Evolutionary conservation across 495 filamentous ascomycete species (phyloP).

Genomic region (Copromyces sp.): DNA sequence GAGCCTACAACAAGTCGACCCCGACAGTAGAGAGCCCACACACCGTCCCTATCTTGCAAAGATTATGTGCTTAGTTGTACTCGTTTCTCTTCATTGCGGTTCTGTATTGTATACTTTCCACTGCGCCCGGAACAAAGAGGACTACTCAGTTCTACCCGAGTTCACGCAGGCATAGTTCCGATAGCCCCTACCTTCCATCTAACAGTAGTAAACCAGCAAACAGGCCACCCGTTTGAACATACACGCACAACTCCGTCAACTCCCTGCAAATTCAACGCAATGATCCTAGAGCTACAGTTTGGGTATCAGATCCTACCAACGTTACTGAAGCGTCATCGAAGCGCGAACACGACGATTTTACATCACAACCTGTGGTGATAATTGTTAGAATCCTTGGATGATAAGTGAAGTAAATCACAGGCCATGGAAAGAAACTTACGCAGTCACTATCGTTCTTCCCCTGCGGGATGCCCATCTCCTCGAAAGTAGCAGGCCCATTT

Average conservation of each 20-base stretch:
- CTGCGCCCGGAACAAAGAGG: neutral
- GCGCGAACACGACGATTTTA: neutral
- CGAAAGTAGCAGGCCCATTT: conserved; percentile 91
- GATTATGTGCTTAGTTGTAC: neutral
- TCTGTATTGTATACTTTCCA: neutral
- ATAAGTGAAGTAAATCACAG: neutral
- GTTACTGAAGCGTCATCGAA: neutral
- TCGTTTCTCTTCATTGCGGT: neutral
- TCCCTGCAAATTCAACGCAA: neutral
- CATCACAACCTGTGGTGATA: conserved; percentile 14
- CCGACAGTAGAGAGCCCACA: neutral
- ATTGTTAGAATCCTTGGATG: conserved; percentile 2
- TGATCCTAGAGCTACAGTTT: neutral
- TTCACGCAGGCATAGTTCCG: neutral
- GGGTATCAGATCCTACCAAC: neutral
- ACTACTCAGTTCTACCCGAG: neutral
- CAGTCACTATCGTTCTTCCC: conserved; percentile 77
- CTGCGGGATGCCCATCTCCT: conserved; percentile 90
- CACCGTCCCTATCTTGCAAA: neutral
- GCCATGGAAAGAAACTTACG: conserved; percentile 45
- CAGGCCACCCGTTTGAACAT: neutral
- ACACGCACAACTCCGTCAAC: neutral
- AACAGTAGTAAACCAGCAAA: neutral
- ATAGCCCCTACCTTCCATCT: neutral
- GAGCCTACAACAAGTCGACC: too few relatives aligned